phyloP scores from a whole-genome alignment of 1,139 yeast species.

The Nakaseomyces delphensis region DNA sequence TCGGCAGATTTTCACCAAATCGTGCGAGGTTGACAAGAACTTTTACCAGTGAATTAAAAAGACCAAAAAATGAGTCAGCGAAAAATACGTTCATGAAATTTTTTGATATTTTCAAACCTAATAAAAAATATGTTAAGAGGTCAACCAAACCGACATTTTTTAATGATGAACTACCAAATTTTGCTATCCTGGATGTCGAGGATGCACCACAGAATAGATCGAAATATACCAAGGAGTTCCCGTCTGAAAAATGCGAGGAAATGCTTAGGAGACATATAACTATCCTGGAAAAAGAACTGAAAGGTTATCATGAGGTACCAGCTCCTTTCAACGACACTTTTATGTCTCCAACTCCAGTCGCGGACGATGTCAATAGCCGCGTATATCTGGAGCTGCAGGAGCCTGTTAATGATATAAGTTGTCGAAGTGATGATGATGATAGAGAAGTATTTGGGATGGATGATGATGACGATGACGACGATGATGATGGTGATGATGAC shows the following conservation, averaged over 20 bases:
- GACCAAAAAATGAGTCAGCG: not conserved
- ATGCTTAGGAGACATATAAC: conserved; percentile 9
- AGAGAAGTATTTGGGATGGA: conserved; percentile 11
- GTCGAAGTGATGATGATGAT: conserved; percentile 11
- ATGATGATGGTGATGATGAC: conserved; percentile 12
- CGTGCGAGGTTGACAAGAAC: not conserved
- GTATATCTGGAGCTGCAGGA: not conserved
- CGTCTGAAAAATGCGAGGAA: conserved; percentile 5
- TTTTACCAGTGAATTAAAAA: not conserved
- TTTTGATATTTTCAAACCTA: not conserved
- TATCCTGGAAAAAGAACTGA: conserved; percentile 7
- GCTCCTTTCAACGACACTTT: not conserved
- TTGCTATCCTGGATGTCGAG: not conserved
- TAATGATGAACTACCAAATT: not conserved
- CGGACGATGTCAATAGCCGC: not conserved
- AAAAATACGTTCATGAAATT: not conserved
- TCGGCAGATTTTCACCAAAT: not conserved
- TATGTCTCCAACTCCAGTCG: not conserved
- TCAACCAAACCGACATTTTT: not conserved
- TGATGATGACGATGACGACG: conserved; percentile 12
- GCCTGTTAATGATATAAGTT: not conserved
- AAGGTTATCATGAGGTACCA: not conserved
- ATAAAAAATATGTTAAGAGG: not conserved
- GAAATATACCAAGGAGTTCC: not conserved
- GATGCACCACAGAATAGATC: not conserved